These are phyloP conservation scores for Lipomyces mesembrius DNA, from an alignment of 805 yeast species.

Conservation along the genomic window DNA sequence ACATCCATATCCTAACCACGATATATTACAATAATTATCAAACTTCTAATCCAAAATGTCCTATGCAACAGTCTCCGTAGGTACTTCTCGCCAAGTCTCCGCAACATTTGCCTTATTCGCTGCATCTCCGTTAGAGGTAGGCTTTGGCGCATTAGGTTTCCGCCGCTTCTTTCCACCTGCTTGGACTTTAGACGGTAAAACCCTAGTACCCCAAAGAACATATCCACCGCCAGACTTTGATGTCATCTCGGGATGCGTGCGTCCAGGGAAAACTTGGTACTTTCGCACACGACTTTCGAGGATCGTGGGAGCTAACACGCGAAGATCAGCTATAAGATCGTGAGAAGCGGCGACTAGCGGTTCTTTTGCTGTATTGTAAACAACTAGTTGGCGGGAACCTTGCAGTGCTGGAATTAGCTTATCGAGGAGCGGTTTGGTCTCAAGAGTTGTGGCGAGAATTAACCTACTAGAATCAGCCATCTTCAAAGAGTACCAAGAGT, in stretches of 20 bases:
- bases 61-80: background rate
- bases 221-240: conserved; percentile 92
- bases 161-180: conserved; percentile 30
- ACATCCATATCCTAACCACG: background rate
- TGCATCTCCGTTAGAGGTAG: background rate
- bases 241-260: conserved; percentile 94
- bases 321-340: conserved; percentile 62
- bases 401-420: conserved; percentile 65
- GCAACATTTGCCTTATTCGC: background rate
- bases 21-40: background rate
- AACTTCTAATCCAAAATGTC: background rate
- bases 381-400: conserved; percentile 86
- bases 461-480: conserved; percentile 71
- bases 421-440: conserved; percentile 67
- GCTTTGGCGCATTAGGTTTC: conserved; percentile 2
- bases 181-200: conserved; percentile 57
- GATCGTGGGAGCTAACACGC: conserved; percentile 81
- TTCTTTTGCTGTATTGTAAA: conserved; percentile 84
- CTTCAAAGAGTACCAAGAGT: conserved; percentile 40
- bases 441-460: conserved; percentile 71
- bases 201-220: conserved; percentile 75
- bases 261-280: conserved; percentile 91
- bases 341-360: conserved; percentile 73
- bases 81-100: background rate
- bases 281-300: conserved; percentile 81